Evolutionary conservation across 768 basidiomycete genomes (phyloP).

Genomic region (Coprinopsis sp.): DNA sequence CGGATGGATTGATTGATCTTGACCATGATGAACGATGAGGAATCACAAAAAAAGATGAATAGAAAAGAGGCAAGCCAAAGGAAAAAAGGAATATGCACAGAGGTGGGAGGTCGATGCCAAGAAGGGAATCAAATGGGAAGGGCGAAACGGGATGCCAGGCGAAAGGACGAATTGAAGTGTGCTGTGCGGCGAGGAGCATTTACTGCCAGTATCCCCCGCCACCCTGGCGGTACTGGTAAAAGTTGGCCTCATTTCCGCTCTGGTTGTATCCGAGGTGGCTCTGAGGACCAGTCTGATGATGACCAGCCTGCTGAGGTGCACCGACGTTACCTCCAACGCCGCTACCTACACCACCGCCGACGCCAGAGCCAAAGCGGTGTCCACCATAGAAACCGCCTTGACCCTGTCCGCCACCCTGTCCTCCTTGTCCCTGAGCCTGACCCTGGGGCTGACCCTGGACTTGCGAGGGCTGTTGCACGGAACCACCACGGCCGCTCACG

Average conservation of each 20-base stretch:
- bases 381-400: constrained; percentile 47
- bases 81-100: constrained; percentile 6
- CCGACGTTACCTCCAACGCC: constrained; percentile 33
- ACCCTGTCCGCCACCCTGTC: constrained; percentile 46
- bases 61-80: constrained; percentile 11
- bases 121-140: constrained; percentile 2
- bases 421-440: constrained; percentile 41
- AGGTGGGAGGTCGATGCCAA: constrained; percentile 4
- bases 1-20: constrained; percentile 6
- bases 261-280: constrained; percentile 61
- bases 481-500: constrained; percentile 38
- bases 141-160: not conserved
- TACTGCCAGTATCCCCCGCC: constrained; percentile 63
- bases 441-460: constrained; percentile 53
- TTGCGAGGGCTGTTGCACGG: constrained; percentile 41
- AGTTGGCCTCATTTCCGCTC: constrained; percentile 57
- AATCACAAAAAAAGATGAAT: constrained; percentile 6
- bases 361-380: constrained; percentile 39
- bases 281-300: constrained; percentile 46
- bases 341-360: constrained; percentile 21
- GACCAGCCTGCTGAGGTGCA: constrained; percentile 38
- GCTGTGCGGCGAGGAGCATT: constrained; percentile 7
- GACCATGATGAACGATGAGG: not conserved
- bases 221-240: constrained; percentile 66
- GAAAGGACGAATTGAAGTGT: no score